Conservation (phyloP, 495 filamentous ascomycete genomes). For the Aspergillus sclerotiicarbonarius region DNA sequence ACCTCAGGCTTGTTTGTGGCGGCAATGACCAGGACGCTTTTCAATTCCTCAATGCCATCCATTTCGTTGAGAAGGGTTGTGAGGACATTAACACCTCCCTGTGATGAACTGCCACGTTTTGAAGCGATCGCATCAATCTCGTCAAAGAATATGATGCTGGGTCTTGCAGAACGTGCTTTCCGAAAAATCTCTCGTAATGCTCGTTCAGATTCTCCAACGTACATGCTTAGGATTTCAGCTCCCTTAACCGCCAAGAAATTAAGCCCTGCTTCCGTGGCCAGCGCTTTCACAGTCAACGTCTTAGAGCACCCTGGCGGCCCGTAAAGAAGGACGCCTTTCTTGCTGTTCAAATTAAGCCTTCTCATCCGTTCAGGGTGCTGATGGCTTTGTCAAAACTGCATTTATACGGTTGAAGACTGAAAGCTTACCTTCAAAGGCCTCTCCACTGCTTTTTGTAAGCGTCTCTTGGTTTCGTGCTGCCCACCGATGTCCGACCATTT, state of each 20-base stretch:
- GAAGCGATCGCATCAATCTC: constrained; percentile 95
- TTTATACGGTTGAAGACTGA: neutral
- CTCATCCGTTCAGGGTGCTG: constrained; percentile 60
- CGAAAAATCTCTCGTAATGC: constrained; percentile 84
- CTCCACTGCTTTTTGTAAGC: constrained; percentile 62
- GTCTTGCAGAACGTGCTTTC: constrained; percentile 79
- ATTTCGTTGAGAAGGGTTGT: constrained; percentile 94
- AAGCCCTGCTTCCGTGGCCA: constrained; percentile 85
- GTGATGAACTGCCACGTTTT: constrained; percentile 55
- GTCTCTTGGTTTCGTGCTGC: constrained; percentile 73
- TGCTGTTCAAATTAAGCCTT: constrained; percentile 61
- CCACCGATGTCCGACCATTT: constrained; percentile 90
- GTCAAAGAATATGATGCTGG: constrained; percentile 97
- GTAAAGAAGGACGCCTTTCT: constrained; percentile 85
- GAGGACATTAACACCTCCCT: constrained; percentile 71
- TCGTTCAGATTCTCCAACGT: constrained; percentile 94
- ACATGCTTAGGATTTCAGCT: constrained; percentile 95
- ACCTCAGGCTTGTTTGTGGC: constrained; percentile 89
- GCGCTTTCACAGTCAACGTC: constrained; percentile 87
- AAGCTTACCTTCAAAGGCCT: constrained; percentile 61
- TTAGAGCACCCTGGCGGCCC: constrained; percentile 96
- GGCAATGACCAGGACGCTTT: constrained; percentile 85
- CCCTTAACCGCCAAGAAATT: constrained; percentile 97
- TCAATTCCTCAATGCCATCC: constrained; percentile 87
- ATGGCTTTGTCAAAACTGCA: constrained; percentile 9